These are phyloP conservation scores for Schwanniomyces vanrijiae DNA, from an alignment of 805 yeast species.

Conservation along the genomic window DNA sequence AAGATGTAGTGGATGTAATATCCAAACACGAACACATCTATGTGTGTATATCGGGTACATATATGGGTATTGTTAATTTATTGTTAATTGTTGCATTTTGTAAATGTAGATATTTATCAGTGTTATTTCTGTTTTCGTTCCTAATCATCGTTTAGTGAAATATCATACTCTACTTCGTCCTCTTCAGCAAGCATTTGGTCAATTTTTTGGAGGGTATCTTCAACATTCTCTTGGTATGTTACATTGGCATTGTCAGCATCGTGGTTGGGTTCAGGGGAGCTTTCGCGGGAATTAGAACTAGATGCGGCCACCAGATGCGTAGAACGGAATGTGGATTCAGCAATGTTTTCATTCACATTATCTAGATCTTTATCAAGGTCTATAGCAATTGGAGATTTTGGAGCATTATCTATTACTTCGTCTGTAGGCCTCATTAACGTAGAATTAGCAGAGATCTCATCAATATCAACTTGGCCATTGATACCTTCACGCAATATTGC, in stretches of 20 bases:
- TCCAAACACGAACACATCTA: too few species aligned
- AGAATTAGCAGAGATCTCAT: not conserved
- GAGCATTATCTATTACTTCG: conserved; percentile 8
- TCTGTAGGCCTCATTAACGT: conserved; percentile 6
- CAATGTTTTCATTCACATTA: not conserved
- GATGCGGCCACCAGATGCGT: not conserved
- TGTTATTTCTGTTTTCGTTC: conserved; percentile 2
- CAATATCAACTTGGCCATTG: not conserved
- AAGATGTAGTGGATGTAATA: too few species aligned
- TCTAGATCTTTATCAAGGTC: not conserved
- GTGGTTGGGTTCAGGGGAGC: not conserved
- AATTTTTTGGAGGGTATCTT: conserved; percentile 25
- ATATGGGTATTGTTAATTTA: not conserved
- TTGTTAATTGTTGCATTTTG: too few species aligned
- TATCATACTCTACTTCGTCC: conserved; percentile 37
- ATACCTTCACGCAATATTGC: conserved; percentile 21
- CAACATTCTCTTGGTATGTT: conserved; percentile 5
- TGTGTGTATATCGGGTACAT: too few species aligned
- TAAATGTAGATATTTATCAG: too few species aligned
- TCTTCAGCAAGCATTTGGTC: conserved; percentile 39
- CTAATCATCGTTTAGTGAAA: conserved; percentile 19
- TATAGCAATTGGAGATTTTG: not conserved
- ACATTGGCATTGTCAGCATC: not conserved
- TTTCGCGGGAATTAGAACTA: not conserved
- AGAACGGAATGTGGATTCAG: not conserved